Conservation (phyloP, 2,329 filamentous ascomycete species). For the Hypoxylon sp. region DNA sequence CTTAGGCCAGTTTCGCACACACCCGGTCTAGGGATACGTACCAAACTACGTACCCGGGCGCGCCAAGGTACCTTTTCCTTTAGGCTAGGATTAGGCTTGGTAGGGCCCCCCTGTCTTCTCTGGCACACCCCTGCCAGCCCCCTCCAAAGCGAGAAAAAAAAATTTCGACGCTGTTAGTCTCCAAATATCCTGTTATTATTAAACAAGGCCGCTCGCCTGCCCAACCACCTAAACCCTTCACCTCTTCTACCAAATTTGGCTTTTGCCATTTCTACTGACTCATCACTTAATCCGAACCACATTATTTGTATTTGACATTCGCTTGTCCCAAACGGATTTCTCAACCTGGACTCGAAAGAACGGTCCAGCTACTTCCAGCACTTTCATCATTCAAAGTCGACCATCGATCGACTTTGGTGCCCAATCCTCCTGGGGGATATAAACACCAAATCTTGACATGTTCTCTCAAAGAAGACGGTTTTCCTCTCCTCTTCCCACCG, state of each 20-base stretch:
- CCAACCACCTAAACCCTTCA: slow-evolving; percentile 44
- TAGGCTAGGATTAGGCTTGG: slow-evolving; percentile 44
- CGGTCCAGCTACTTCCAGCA: slow-evolving; percentile 57
- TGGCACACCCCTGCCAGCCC: slow-evolving; percentile 30
- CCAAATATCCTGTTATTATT: slow-evolving; percentile 46
- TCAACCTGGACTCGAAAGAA: slow-evolving; percentile 54
- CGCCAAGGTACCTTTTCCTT: slow-evolving; percentile 41
- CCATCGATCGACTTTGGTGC: slow-evolving; percentile 55
- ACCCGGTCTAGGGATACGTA: slow-evolving; percentile 10
- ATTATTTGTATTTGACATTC: slow-evolving; percentile 40
- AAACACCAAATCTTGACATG: slow-evolving; percentile 64
- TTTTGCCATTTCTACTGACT: slow-evolving; percentile 49
- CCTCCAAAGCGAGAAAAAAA: slow-evolving; percentile 28
- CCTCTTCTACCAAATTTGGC: slow-evolving; percentile 50
- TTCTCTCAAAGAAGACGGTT: slow-evolving; percentile 68
- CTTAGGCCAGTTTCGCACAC: slow-evolving; percentile 29
- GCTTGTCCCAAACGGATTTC: slow-evolving; percentile 38
- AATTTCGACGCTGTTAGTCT: slow-evolving; percentile 35
- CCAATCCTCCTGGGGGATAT: slow-evolving; percentile 56
- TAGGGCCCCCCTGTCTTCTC: slow-evolving; percentile 28
- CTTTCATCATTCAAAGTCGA: slow-evolving; percentile 53
- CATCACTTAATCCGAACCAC: slow-evolving; percentile 45
- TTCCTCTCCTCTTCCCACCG: slow-evolving; percentile 69
- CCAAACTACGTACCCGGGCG: slow-evolving; percentile 18
- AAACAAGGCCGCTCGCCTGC: slow-evolving; percentile 46